phyloP scores from a whole-genome alignment of 495 filamentous ascomycete species.

The Corynascus novoguineensis region DNA sequence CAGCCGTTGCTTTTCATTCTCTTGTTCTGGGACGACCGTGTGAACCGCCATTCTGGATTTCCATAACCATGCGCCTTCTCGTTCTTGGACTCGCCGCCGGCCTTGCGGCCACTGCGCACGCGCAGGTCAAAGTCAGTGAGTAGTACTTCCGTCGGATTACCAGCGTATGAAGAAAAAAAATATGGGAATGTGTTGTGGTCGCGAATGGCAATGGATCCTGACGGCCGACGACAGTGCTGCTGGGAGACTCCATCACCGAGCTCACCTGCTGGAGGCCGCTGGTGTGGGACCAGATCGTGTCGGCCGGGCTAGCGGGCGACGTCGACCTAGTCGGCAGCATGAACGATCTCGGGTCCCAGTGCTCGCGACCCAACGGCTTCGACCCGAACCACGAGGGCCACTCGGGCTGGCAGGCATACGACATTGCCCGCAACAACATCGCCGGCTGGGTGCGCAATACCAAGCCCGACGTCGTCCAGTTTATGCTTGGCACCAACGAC shows the following conservation, averaged over 20 bases:
- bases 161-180: no score
- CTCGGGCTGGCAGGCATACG: slow-evolving; percentile 35
- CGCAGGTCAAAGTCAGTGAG: slow-evolving; percentile 23
- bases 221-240: slow-evolving; percentile 22
- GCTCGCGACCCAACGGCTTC: slow-evolving; percentile 20
- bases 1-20: no score
- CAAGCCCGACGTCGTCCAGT: slow-evolving; percentile 36
- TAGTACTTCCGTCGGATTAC: neutral
- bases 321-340: slow-evolving; percentile 36
- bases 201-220: neutral
- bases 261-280: slow-evolving; percentile 34
- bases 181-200: neutral
- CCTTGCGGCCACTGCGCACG: slow-evolving; percentile 11
- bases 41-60: neutral
- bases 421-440: slow-evolving; percentile 36
- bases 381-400: slow-evolving; percentile 37
- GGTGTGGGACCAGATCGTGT: slow-evolving; percentile 29
- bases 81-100: slow-evolving; percentile 8
- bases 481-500: slow-evolving; percentile 42
- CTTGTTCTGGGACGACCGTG: slow-evolving; percentile 10
- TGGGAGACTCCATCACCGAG: slow-evolving; percentile 37
- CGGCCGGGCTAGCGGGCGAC: slow-evolving; percentile 21
- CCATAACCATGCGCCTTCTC: slow-evolving; percentile 14
- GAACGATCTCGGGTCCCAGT: slow-evolving; percentile 23
- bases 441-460: slow-evolving; percentile 28